Evolutionary conservation across 176 grass and related monocot genomes (phyloP).

Genomic region (Rhynchospora breviuscula): DNA sequence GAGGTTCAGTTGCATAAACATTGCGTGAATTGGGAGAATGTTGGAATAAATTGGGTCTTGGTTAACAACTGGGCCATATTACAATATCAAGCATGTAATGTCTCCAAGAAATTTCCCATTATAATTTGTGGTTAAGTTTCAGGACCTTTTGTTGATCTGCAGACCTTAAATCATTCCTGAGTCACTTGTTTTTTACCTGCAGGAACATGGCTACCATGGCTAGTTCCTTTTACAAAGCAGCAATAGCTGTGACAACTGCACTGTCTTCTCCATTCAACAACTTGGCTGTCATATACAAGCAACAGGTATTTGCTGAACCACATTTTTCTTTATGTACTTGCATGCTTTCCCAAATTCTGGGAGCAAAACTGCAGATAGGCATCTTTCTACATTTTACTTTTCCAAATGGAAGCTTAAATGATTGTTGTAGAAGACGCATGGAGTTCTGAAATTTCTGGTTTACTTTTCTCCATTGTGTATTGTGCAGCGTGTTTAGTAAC

Average conservation of each 20-base stretch:
- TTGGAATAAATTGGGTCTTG: constrained; percentile 11
- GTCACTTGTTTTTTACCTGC: constrained; percentile 21
- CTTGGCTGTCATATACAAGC: constrained; percentile 90
- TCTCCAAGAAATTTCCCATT: neutral
- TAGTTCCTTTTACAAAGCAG: constrained; percentile 78
- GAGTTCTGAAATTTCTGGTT: neutral
- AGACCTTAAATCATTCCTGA: neutral
- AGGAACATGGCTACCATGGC: constrained; percentile 68
- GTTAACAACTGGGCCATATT: neutral
- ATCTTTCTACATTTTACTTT: neutral
- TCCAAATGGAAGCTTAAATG: neutral
- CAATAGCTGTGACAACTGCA: constrained; percentile 73
- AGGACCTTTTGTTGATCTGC: neutral
- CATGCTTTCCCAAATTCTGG: neutral
- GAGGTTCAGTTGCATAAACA: neutral
- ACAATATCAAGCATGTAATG: neutral
- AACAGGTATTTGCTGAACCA: constrained; percentile 46
- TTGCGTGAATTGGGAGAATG: neutral
- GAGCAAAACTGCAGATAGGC: neutral
- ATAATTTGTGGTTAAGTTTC: neutral
- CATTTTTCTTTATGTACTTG: constrained; percentile 7
- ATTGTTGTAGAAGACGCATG: neutral
- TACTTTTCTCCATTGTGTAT: neutral
- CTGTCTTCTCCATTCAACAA: constrained; percentile 85
- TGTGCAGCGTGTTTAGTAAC: neutral